Evolutionary conservation across 1,284 basidiomycete species (phyloP), one percentile per base, ranked within the genome.

Genomic region (Tremellales sp.): DNA sequence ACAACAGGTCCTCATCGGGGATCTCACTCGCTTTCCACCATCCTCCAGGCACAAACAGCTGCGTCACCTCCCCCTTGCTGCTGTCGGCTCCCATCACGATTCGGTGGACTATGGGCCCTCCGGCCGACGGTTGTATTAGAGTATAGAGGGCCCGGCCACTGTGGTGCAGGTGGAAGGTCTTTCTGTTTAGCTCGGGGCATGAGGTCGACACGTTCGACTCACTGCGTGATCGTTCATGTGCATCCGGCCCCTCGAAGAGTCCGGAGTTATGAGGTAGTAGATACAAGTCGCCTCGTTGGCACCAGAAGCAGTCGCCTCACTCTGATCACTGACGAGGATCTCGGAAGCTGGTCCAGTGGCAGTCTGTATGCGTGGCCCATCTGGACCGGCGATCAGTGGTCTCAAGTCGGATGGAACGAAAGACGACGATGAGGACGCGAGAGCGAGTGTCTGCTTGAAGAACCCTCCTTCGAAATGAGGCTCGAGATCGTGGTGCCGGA

Each of bases 21-120:
- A 74, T 60, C 50, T 69, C 67, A 23, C 56, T 60, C 2, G 68
- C 67, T 43, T 74, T 74, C 69, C 70, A 74, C 64, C 69, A 70
- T 40, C 68, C 69, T 2, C 68, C 69, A 3, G 65, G 67, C 4
- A 72, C 67, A 45, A 68, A 65, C 4, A 74, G 54, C 52, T 72
- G 70, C 24, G 54, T 51, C 4, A 70, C 55, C 43, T 74, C 69
- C 4, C 70, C 69, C 4, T 46, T 43, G 1, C 45, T 42, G 8
- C 52, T 25, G 47, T 72, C 51, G 3, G 58, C 19, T 1, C 70
- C 72, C 48, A 73, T 53, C 24, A 68, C 48, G 35, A 69, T 56
- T 1, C 61, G 54, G 31, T 67, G 62, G 47, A 72, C 58, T 21
- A 56, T 49, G 0, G 68, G 67, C 10, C 19, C 27, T 2, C 33